Evolutionary conservation across 805 yeast species (phyloP), one percentile per base, ranked within the genome.

Genomic region (Metschnikowia continentalis): DNA sequence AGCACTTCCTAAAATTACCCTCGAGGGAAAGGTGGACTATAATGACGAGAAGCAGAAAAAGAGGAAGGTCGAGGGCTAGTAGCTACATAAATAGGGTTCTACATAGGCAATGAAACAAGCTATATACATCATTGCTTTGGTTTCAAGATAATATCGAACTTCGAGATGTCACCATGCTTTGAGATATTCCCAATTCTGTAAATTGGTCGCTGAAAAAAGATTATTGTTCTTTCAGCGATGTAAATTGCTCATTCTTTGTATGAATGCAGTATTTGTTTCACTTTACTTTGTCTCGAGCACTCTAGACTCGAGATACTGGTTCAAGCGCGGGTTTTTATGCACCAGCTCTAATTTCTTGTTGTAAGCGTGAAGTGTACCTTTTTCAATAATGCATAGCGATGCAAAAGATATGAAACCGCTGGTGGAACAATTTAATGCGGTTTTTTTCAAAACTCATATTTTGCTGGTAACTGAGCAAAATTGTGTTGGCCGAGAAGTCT

Each of bases 1-100:
- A 6, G 26, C 55, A 38, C 51, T 55, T 10, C 59, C 59, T 5
- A 32, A 7, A n/a, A 38, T 55, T 14, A 17, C 17, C 14, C 38
- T 20, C 2, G 23, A 42, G 13, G 55, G 56, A 3, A 35, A 19
- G 10, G 50, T 54, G 7, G 47, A 43, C 14, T 48, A 50, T 17
- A 42, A 37, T 11, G 35, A 19, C 33, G 47, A n/a, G 6, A 50
- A 48, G 33, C 20, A 23, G 37, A 51, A 51, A 35, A 53, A 54
- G 44, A 36, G 57, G 17, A 55, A 51, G 41, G n/a, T 52, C 10
- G 40, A 45, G 11, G 32, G 32, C 20, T 22, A n/a, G 23, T 42
- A 19, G 15, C 22, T 13, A n/a, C 19, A 17, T 6, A 35, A 26
- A n/a, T n/a, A 10, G 17, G 13, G 14, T 7, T 15, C 11, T 11